Evolutionary conservation across 129 eudicot species (phyloP).

Genomic region (Heracleum sosnowskyi): DNA sequence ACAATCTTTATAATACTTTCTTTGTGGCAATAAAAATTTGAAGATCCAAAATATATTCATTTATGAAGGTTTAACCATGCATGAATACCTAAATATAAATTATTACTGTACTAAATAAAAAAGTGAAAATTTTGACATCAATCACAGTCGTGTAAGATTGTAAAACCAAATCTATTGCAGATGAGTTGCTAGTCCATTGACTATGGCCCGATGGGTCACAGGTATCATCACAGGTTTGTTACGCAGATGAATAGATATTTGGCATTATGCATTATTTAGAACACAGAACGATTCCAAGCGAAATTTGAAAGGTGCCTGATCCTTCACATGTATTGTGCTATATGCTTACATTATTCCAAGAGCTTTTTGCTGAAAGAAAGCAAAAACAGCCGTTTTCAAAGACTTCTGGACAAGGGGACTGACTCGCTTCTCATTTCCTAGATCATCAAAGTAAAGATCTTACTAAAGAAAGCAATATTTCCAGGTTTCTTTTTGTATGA

Average conservation of each 20-base stretch:
- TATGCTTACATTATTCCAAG: not conserved
- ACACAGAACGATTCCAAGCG: not conserved
- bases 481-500: not conserved
- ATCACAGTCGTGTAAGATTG: no score
- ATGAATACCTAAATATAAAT: no score
- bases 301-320: constrained; percentile 1
- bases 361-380: not conserved
- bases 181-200: no score
- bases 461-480: constrained; percentile 12
- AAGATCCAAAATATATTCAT: no score
- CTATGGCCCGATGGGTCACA: no score
- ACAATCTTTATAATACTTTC: no score
- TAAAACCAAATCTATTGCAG: no score
- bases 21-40: no score
- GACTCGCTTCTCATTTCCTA: constrained; percentile 1
- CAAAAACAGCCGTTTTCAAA: not conserved
- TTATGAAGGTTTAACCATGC: no score
- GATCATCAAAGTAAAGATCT: not conserved
- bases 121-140: no score
- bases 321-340: constrained; percentile 15
- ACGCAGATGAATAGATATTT: not conserved
- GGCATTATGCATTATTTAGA: not conserved
- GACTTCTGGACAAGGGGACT: not conserved
- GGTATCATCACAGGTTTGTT: no score
- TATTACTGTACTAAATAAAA: no score